Base-by-base conservation (phyloP, 148 eudicot genomes). In the Chenopodium suecicum region DNA sequence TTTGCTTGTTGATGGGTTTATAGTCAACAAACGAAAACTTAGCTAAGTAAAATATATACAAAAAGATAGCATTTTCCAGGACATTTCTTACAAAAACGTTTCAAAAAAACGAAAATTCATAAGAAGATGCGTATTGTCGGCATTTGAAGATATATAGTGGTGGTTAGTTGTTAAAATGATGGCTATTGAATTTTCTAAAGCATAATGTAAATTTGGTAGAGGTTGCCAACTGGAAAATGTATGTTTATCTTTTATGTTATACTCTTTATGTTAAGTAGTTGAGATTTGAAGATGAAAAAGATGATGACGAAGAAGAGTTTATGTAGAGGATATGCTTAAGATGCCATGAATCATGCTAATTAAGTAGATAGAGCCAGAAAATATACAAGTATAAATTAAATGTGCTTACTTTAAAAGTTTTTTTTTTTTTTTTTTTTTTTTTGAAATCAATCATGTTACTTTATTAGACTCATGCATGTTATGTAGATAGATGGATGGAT, bases 71-170 rank as follows among this genome's bases (percentile, higher is more conserved):
- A 65, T 65, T 65, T 23, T n/a, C 29, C 32, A 22, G 69, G 29
- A 25, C 69, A n/a, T n/a, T 23, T n/a, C 69, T 1, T 11, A 65
- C 5, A 19, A 58, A 37, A 23, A 65, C 31, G 31, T 22, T 19
- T 70, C 73, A 37, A 16, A 23, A 3, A 3, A 69, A 68, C 41
- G 72, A 19, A 62, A 62, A 27, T 2, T 0, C 1, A 27, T 67
- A 12, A 2, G 70, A 41, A 70, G 44, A 71, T n/a, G 75, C 54
- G 75, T 44, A 71, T 41, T 71, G 74, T 71, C 52, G 54, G 75
- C 75, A 71, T 71, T 2, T 44, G 9, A 25, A 23, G 52, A 46
- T 44, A 23, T 37, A 47, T 44, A 22, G 54, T n/a, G 29, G 54
- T 72, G 16, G 25, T 71, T 72, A 46, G 56, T 73, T n/a, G 20